These are phyloP conservation scores for Neofusicoccum parvum DNA, from an alignment of 2,329 filamentous ascomycete species.

Conservation along the genomic window DNA sequence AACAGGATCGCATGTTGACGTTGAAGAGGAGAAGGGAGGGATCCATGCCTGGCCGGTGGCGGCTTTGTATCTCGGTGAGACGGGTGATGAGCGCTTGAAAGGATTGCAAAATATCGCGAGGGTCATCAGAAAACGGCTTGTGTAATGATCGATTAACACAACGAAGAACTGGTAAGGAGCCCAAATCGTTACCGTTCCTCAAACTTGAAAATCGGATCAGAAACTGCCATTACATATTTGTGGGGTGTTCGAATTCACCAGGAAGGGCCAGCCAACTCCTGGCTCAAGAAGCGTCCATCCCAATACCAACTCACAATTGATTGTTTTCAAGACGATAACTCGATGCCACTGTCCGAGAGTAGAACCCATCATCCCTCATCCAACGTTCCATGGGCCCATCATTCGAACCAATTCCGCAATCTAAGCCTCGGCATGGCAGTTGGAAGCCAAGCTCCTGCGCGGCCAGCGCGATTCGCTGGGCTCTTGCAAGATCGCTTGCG, in stretches of 20 bases:
- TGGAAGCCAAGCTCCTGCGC: not conserved
- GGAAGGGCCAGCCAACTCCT: too few relatives aligned
- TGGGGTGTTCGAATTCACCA: too few relatives aligned
- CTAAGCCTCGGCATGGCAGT: not conserved
- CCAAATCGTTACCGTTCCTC: too few relatives aligned
- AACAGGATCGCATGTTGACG: constrained; percentile 57
- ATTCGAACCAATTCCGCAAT: not conserved
- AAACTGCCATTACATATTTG: too few relatives aligned
- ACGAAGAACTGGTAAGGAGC: too few relatives aligned
- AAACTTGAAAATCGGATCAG: too few relatives aligned
- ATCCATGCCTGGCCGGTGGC: constrained; percentile 86
- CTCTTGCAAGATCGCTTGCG: not conserved
- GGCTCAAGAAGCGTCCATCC: too few relatives aligned
- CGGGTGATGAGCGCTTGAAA: constrained; percentile 47
- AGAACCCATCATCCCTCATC: not conserved
- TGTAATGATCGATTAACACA: not conserved
- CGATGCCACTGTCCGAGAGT: not conserved
- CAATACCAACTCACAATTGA: not conserved
- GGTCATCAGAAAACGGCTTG: not conserved
- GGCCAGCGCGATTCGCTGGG: not conserved
- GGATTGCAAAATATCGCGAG: constrained; percentile 47
- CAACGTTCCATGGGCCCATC: not conserved
- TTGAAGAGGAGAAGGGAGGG: constrained; percentile 63
- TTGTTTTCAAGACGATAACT: not conserved
- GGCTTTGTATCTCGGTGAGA: constrained; percentile 57